phyloP scores from a whole-genome alignment of 225 moss, liverwort and hornwort species.

The Marchantia polymorpha region DNA sequence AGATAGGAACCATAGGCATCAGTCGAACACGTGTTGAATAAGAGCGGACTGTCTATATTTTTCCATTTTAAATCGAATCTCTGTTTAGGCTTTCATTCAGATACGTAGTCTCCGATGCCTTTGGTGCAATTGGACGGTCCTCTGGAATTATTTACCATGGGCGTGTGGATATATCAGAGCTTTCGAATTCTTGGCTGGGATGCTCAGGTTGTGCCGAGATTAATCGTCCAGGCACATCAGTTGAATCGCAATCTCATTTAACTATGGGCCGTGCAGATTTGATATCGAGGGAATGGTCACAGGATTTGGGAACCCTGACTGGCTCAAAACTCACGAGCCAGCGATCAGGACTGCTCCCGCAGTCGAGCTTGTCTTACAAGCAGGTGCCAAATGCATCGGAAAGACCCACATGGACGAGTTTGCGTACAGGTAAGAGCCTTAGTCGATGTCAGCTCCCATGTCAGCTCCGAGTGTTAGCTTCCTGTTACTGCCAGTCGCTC shows the following conservation, averaged over 20 bases:
- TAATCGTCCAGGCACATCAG: not conserved
- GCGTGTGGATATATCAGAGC: too few species aligned
- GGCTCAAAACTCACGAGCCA: conserved; percentile 67
- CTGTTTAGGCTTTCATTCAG: not conserved
- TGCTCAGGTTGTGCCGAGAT: not conserved
- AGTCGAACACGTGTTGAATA: not conserved
- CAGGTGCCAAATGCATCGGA: conserved; percentile 88
- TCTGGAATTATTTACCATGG: too few species aligned
- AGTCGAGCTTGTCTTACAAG: conserved; percentile 61
- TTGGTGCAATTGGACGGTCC: too few species aligned
- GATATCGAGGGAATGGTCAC: conserved; percentile 78
- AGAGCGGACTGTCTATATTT: not conserved
- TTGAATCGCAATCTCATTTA: not conserved
- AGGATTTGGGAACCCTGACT: conserved; percentile 91
- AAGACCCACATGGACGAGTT: conserved; percentile 96
- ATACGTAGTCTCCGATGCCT: too few species aligned
- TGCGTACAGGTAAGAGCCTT: conserved; percentile 65
- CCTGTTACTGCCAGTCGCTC: not conserved
- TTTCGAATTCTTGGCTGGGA: too few species aligned
- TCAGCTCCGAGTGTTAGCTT: not conserved
- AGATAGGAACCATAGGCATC: not conserved
- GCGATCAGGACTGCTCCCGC: conserved; percentile 68
- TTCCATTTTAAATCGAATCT: not conserved
- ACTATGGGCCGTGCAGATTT: conserved; percentile 51
- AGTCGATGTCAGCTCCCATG: too few species aligned